Evolutionary conservation across 495 filamentous ascomycete species (phyloP), one percentile per base, ranked within the genome.

Genomic region (Lentithecium fluviatile): DNA sequence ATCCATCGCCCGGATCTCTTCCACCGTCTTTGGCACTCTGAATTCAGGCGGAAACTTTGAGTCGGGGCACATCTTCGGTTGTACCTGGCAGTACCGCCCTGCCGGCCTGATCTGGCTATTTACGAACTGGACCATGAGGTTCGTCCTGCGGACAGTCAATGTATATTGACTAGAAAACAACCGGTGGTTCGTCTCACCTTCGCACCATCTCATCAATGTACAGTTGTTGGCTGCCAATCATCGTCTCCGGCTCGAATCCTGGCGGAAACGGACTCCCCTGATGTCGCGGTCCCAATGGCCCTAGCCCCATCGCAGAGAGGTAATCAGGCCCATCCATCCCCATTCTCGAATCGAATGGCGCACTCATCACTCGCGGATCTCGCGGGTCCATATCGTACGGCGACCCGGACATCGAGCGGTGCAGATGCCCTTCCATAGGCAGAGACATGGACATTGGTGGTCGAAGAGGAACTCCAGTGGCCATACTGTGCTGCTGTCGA

Each of bases 31-130:
- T 23, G 66, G 67, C 0, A 60, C 42, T 34, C 49, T 50, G 52
- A 75, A 76, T 15, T 74, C 62, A 0, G 29, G 20, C 10, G 74
- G 74, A 43, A 71, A 74, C 19, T 62, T 50, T 10, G 68, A 70
- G 46, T 74, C 62, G 12, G 10, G 26, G 32, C 68, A 73, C 70
- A 76, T 69, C 58, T 68, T 76, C 2, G 74, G 74, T 36, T 76
- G 73, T 29, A 77, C 25, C 40, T 74, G 67, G 15, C 61, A 64
- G 50, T 70, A 67, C 36, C 43, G 56, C 17, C 64, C 54, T 6
- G 38, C 29, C 17, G 29, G 24, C 0, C 45, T 50, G 45, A 76
- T 63, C 4, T 64, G 58, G 36, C 64, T 45, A 51, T 76, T 77
- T 25, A 65, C 71, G 34, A 70, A 57, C 23, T 69, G 67, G 10